Evolutionary conservation across 257 asterid genomes (phyloP).

Genomic region (Knoxia roxburghii): DNA sequence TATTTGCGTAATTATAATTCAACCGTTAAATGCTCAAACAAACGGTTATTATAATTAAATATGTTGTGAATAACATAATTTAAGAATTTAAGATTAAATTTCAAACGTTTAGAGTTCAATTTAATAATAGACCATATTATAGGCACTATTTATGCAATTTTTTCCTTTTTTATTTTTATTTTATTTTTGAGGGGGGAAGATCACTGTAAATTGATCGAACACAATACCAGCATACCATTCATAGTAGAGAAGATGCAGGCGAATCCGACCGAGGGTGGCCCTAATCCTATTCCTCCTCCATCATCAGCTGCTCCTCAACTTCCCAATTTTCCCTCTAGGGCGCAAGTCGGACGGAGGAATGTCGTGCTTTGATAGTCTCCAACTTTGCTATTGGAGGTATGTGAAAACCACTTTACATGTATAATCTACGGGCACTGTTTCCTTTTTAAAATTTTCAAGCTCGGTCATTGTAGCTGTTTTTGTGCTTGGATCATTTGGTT

Average conservation of each 20-base stretch:
- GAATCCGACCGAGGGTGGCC: conserved; percentile 3
- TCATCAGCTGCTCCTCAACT: not conserved
- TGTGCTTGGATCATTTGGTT: not conserved
- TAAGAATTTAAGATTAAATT: too few relatives aligned
- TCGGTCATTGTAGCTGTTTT: not conserved
- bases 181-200: too few relatives aligned
- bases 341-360: conserved; percentile 34
- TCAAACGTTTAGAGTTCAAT: too few relatives aligned
- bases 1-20: too few relatives aligned
- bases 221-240: not conserved
- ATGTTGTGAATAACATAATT: too few relatives aligned
- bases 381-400: conserved; percentile 68
- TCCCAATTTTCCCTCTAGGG: conserved; percentile 1
- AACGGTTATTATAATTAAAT: too few relatives aligned
- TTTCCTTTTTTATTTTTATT: too few relatives aligned
- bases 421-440: not conserved
- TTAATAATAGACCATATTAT: too few relatives aligned
- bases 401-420: not conserved
- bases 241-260: not conserved
- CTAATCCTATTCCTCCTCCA: conserved; percentile 11
- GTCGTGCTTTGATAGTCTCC: conserved; percentile 59
- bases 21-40: too few relatives aligned
- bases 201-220: not conserved
- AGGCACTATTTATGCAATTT: too few relatives aligned
- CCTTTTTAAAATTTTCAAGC: not conserved